These are phyloP conservation scores for Cudoniella acicularis DNA, from an alignment of 495 filamentous ascomycete genomes.

Conservation along the genomic window DNA sequence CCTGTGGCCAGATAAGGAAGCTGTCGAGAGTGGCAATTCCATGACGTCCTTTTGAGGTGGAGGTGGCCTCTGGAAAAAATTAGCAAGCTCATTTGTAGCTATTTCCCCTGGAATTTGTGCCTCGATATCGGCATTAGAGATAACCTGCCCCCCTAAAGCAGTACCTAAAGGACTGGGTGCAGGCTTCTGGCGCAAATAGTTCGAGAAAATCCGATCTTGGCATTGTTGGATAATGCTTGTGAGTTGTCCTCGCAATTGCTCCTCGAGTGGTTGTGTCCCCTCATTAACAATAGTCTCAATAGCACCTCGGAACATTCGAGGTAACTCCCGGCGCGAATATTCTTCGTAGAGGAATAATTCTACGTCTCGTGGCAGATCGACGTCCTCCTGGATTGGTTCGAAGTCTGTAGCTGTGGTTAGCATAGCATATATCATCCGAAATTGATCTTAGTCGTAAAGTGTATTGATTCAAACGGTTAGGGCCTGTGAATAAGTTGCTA, in stretches of 20 bases:
- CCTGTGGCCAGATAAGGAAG: too few species aligned
- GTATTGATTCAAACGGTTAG: neutral
- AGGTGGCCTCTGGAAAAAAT: too few species aligned
- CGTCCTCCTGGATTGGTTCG: constrained; percentile 9
- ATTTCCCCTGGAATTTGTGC: too few species aligned
- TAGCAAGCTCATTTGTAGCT: too few species aligned
- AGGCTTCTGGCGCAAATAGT: too few species aligned
- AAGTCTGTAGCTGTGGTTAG: too few species aligned
- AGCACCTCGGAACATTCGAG: constrained; percentile 3
- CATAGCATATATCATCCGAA: too few species aligned
- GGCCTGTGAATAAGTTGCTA: neutral
- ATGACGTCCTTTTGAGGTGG: too few species aligned
- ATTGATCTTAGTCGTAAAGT: neutral
- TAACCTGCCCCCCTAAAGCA: too few species aligned
- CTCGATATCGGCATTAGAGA: too few species aligned
- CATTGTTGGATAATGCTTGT: neutral
- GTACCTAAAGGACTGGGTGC: too few species aligned
- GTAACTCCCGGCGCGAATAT: constrained; percentile 6
- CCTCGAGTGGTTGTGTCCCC: constrained; percentile 7
- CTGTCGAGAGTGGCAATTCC: too few species aligned
- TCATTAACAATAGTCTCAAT: constrained; percentile 5
- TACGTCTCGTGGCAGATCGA: neutral
- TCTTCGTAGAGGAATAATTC: constrained; percentile 8
- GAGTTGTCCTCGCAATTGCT: constrained; percentile 6
- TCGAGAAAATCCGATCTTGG: neutral